These are phyloP conservation scores for Chamaecyparis obtusa DNA, from an alignment of 75 land plant genomes.

Conservation along the genomic window DNA sequence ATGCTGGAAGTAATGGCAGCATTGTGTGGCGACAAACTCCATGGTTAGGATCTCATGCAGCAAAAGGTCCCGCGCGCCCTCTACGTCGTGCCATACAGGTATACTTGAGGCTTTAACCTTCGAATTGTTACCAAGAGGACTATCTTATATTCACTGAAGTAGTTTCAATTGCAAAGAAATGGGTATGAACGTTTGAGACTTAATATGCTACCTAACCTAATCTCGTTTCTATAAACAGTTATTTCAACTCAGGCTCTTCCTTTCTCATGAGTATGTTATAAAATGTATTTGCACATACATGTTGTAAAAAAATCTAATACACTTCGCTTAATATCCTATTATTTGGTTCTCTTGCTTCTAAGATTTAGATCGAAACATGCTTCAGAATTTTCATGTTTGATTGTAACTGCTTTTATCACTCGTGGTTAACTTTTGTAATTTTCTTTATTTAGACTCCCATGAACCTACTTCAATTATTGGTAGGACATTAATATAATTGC, in stretches of 20 bases:
- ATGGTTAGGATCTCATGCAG: conserved; percentile 72
- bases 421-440: not conserved
- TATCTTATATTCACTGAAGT: not conserved
- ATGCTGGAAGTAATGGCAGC: conserved; percentile 75
- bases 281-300: not conserved
- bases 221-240: not conserved
- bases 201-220: not conserved
- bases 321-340: not conserved
- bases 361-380: not conserved
- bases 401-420: not conserved
- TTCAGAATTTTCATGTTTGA: not conserved
- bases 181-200: not conserved
- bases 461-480: no score
- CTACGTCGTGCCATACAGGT: conserved; percentile 81
- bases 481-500: not conserved
- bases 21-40: conserved; percentile 78
- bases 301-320: not conserved
- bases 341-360: not conserved
- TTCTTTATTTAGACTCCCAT: not conserved
- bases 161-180: not conserved
- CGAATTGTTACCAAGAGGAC: no score
- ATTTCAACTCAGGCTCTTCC: not conserved
- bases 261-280: not conserved
- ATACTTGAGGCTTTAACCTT: not conserved
- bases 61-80: conserved; percentile 76